Conservation (phyloP, 1,284 basidiomycete species). For the Irpex lacteus region DNA sequence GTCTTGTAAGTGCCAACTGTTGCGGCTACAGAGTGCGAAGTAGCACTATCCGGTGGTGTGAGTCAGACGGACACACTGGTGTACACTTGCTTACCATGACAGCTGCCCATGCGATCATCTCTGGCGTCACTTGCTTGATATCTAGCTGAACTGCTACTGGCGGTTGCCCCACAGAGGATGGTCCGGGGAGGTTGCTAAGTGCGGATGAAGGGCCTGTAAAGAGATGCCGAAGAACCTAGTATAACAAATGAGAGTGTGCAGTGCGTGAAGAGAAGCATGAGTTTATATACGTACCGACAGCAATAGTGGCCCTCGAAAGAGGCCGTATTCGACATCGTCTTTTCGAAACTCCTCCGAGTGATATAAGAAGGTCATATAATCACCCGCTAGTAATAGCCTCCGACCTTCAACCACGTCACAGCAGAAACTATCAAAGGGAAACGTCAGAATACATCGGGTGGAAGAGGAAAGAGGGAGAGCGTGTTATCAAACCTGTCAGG, state of each 20-base stretch:
- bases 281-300: background rate
- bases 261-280: background rate
- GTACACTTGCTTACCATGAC: background rate
- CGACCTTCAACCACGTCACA: background rate
- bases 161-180: background rate
- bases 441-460: too few relatives aligned
- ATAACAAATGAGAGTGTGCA: background rate
- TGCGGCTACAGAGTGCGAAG: background rate
- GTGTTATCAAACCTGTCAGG: background rate
- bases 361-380: background rate
- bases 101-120: constrained; percentile 1
- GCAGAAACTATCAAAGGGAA: background rate
- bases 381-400: background rate
- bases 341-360: background rate
- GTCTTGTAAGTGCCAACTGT: background rate
- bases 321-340: background rate
- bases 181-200: background rate
- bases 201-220: background rate
- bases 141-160: background rate
- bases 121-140: background rate
- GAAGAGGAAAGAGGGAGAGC: too few relatives aligned
- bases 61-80: background rate
- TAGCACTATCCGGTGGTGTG: background rate
- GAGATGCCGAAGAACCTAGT: background rate
- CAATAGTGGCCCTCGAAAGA: background rate